Conservation (phyloP, 371 early-diverging fungal species). For the Dinochytrium kinnereticum region DNA sequence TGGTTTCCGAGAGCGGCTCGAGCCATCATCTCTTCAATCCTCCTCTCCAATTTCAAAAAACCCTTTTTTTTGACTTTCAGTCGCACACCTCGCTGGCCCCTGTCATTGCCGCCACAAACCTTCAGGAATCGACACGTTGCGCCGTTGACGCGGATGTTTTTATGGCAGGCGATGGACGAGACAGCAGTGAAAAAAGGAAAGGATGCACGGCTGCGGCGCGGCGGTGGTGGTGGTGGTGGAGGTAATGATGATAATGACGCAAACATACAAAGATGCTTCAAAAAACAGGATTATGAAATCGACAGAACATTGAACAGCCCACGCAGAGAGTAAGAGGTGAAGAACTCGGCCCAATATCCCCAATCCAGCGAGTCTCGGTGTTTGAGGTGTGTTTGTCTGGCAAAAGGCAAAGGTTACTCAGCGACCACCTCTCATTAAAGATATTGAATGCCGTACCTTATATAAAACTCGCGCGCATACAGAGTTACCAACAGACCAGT, state of each 20-base stretch:
- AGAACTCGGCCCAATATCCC: slow-evolving; percentile 13
- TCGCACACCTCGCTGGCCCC: too few species aligned
- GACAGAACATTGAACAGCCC: slow-evolving; percentile 8
- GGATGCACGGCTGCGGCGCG: too few species aligned
- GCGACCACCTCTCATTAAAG: background rate
- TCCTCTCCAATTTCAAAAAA: too few species aligned
- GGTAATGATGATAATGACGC: background rate
- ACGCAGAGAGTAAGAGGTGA: slow-evolving; percentile 14
- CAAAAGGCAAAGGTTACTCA: background rate
- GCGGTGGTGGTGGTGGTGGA: too few species aligned
- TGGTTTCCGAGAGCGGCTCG: too few species aligned
- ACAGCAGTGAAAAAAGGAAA: too few species aligned
- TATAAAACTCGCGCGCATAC: slow-evolving; percentile 30
- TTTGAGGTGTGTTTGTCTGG: background rate
- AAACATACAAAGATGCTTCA: background rate
- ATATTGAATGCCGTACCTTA: background rate
- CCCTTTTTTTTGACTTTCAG: too few species aligned
- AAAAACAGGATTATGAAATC: background rate
- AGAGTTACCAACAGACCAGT: slow-evolving; percentile 27
- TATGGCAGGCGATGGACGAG: too few species aligned
- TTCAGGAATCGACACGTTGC: too few species aligned
- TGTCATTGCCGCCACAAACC: too few species aligned
- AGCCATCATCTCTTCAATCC: too few species aligned
- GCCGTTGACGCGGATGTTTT: too few species aligned
- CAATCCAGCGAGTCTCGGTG: background rate